Evolutionary conservation across 257 asterid genomes (phyloP), one percentile per base, ranked within the genome.

Genomic region (Rubia yunnanensis): DNA sequence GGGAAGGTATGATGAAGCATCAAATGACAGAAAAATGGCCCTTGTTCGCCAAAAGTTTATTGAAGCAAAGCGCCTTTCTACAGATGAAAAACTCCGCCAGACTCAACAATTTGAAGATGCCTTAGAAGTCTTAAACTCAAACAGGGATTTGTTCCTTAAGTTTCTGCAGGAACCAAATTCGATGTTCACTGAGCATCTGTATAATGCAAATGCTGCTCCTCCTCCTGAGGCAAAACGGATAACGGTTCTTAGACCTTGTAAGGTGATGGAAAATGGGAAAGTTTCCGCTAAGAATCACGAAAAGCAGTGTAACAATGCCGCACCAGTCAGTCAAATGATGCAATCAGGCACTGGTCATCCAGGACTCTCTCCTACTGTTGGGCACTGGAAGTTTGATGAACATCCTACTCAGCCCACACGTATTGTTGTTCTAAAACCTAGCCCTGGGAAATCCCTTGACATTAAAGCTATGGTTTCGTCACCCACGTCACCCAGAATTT

Each of bases 351-450:
- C 74, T 65, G 68, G 41, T 72, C 75, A 75, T 60, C 63, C 53
- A 54, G 79, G 63, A 68, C 74, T 57, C 69, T 74, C 85, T 28
- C 73, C 91, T 71, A 76, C 83, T 64, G 46, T 58, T n/a, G 80
- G 63, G 50, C 78, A 74, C 69, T 74, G 85, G 87, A 82, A 76
- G 60, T 65, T 69, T 69, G 83, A 77, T 71, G 88, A 81, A 64
- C 73, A 44, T 77, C 70, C 83, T 44, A 54, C 84, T 67, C 98
- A 84, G 73, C 91, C 96, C 30, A 91, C 95, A n/a, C 88, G 96
- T 61, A 94, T 94, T 70, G 96, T 94, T 35, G 96, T 94, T 72
- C 85, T 94, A 64, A 94, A 94, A 70, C 96, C 99, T 62, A 85
- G 91, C 82, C 75, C 80, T 59, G 85, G 81, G 31, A 94, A 75